A percentile compares a stretch with the other conserved stretches of the same genome.
Evolutionary conservation across 441 rosid species (phyloP).

Genomic region (Eruca vesicaria): DNA sequence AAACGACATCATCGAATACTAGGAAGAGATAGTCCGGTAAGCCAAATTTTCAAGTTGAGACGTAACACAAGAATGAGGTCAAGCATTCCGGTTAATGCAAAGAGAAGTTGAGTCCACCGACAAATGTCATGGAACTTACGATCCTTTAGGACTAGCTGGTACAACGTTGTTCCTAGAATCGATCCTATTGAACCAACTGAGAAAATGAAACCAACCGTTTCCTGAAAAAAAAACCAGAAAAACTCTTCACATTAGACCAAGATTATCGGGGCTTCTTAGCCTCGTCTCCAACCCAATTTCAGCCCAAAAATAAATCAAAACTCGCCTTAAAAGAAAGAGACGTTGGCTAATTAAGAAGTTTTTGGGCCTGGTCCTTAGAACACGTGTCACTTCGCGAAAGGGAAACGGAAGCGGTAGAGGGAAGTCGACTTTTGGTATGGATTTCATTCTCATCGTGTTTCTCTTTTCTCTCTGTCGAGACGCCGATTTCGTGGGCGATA

Average conservation of each 20-base stretch:
- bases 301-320: too few relatives aligned
- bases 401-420: too few relatives aligned
- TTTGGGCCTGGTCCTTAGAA: too few relatives aligned
- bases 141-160: slow-evolving; percentile 68
- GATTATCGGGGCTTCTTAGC: too few relatives aligned
- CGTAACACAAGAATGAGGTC: slow-evolving; percentile 84
- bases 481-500: too few relatives aligned
- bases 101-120: slow-evolving; percentile 83
- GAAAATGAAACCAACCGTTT: slow-evolving; percentile 77
- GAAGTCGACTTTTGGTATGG: too few relatives aligned
- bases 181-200: slow-evolving; percentile 84
- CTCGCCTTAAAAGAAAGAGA: too few relatives aligned
- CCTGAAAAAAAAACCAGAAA: slow-evolving; percentile 49
- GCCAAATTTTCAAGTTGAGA: slow-evolving; percentile 62
- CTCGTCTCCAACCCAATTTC: neutral
- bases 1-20: slow-evolving; percentile 74
- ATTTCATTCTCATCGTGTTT: too few relatives aligned
- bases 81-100: slow-evolving; percentile 83
- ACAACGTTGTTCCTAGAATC: slow-evolving; percentile 69
- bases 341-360: too few relatives aligned
- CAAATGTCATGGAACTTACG: slow-evolving; percentile 65
- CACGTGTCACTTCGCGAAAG: too few relatives aligned
- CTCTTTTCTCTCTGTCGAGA: too few relatives aligned
- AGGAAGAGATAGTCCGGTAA: slow-evolving; percentile 77
- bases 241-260: neutral